A percentile compares a stretch with the other conserved stretches of the same genome.
phyloP scores from a whole-genome alignment of 2,329 filamentous ascomycete genomes.

The Lanzia echinophila region DNA sequence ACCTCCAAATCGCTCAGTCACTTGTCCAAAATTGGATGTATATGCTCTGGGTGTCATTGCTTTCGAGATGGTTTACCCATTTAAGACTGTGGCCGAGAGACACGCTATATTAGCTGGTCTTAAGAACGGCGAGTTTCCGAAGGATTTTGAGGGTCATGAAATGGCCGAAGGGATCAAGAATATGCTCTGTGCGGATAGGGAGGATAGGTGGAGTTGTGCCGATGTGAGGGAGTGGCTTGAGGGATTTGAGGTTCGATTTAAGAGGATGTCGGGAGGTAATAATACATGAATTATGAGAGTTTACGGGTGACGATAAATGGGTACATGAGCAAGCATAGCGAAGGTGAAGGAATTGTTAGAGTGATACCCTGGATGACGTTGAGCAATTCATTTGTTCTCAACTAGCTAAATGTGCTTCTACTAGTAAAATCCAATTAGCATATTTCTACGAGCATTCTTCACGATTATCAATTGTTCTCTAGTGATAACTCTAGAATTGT shows the following conservation, averaged over 20 bases:
- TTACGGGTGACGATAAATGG: no score
- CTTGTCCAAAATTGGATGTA: constrained; percentile 51
- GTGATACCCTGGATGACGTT: no score
- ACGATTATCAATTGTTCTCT: no score
- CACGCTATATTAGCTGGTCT: constrained; percentile 36
- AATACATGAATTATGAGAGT: no score
- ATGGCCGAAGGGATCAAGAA: constrained; percentile 22
- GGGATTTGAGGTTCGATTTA: background rate
- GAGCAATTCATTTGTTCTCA: no score
- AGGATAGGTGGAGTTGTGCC: constrained; percentile 18
- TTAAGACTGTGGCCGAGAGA: constrained; percentile 44
- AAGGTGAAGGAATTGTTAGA: no score
- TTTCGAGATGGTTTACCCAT: constrained; percentile 53
- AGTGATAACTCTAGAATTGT: no score
- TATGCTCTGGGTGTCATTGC: constrained; percentile 56
- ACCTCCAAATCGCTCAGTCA: constrained; percentile 28
- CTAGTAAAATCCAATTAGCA: no score
- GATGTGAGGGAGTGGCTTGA: constrained; percentile 19
- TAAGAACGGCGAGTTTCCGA: constrained; percentile 20
- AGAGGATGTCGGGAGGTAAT: no score
- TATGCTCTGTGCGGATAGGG: constrained; percentile 17
- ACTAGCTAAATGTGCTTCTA: no score
- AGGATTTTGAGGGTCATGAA: constrained; percentile 17
- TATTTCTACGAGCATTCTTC: no score
- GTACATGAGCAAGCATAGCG: no score